Evolutionary conservation across 805 yeast genomes (phyloP).

Genomic region (Yamadazyma laniorum): DNA sequence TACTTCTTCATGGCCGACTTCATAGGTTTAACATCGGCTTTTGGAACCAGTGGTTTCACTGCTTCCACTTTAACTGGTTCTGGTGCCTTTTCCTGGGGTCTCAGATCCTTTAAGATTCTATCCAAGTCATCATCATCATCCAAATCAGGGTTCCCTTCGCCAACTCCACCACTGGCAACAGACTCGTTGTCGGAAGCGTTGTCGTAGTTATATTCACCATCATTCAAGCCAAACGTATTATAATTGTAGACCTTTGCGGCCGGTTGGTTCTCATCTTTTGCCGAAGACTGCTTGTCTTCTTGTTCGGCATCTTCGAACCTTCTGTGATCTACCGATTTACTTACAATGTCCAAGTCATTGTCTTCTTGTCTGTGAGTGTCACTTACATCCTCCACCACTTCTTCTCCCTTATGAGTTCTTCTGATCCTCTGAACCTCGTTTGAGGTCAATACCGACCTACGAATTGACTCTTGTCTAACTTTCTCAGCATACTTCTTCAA

Average conservation of each 20-base stretch:
- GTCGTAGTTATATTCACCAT: slow-evolving; percentile 18
- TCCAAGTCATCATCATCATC: slow-evolving; percentile 36
- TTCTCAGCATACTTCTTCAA: slow-evolving; percentile 66
- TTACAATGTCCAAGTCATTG: slow-evolving; percentile 25
- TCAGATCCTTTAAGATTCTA: slow-evolving; percentile 24
- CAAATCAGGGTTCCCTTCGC: slow-evolving; percentile 14
- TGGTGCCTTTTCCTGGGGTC: background rate
- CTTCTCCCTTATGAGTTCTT: slow-evolving; percentile 87
- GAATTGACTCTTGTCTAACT: slow-evolving; percentile 65
- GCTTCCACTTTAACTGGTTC: slow-evolving; percentile 7
- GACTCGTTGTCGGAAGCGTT: slow-evolving; percentile 26
- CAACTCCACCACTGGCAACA: slow-evolving; percentile 4
- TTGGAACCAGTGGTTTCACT: slow-evolving; percentile 1
- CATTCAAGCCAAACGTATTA: slow-evolving; percentile 19
- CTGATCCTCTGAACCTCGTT: slow-evolving; percentile 61
- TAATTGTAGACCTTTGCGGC: slow-evolving; percentile 15
- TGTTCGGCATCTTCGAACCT: slow-evolving; percentile 22
- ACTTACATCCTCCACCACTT: slow-evolving; percentile 53
- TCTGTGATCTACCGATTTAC: slow-evolving; percentile 38
- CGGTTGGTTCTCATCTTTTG: slow-evolving; percentile 1
- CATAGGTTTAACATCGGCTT: slow-evolving; percentile 1
- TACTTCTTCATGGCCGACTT: slow-evolving; percentile 13
- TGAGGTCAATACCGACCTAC: slow-evolving; percentile 63
- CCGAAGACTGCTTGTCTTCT: slow-evolving; percentile 6
- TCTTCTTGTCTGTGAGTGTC: slow-evolving; percentile 26